These are phyloP conservation scores for Tylopilus rubrobrunneus DNA, from an alignment of 768 basidiomycete species.

Conservation along the genomic window DNA sequence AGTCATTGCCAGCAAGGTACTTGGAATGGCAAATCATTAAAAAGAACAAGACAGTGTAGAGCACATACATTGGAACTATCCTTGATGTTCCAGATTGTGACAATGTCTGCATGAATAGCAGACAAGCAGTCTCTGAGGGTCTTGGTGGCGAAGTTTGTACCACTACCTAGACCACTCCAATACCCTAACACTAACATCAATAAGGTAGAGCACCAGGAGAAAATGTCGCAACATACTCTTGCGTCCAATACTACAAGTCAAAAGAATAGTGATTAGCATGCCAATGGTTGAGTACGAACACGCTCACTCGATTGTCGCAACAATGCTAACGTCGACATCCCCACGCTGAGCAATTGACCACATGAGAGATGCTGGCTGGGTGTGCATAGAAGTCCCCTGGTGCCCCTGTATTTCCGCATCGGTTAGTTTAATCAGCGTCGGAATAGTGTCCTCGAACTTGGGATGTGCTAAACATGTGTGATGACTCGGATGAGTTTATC, in stretches of 20 bases:
- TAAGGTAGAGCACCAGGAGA: not conserved
- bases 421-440: slow-evolving; percentile 3
- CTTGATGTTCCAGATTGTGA: slow-evolving; percentile 6
- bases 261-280: not conserved
- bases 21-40: not conserved
- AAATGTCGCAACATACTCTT: not conserved
- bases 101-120: slow-evolving; percentile 5
- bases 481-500: too few relatives aligned
- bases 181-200: not conserved
- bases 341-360: slow-evolving; percentile 8
- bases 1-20: slow-evolving; percentile 5
- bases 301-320: slow-evolving; percentile 3
- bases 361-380: not conserved
- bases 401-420: slow-evolving; percentile 4
- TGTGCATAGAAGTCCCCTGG: not conserved
- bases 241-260: slow-evolving; percentile 1
- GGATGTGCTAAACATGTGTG: not conserved
- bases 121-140: not conserved
- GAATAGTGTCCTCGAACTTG: not conserved
- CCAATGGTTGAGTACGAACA: not conserved
- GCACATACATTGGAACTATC: slow-evolving; percentile 3
- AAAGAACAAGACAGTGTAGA: too few relatives aligned
- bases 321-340: not conserved
- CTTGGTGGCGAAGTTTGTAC: not conserved
- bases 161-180: not conserved